Base-by-base conservation (phyloP, 2,329 filamentous ascomycete species). In the Fusarium staphyleae region DNA sequence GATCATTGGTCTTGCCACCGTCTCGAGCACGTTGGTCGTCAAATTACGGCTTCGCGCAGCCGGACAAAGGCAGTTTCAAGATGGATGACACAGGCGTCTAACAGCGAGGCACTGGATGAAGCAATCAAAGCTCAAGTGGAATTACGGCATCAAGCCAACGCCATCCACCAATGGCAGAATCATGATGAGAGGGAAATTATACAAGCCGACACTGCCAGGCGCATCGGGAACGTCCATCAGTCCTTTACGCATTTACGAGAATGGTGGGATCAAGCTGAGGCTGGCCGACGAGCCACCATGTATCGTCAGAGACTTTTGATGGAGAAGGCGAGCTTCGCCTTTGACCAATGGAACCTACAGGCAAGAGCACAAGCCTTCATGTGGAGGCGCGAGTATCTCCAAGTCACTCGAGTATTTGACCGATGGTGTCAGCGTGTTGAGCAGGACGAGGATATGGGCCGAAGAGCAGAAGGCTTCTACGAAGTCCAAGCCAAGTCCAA, bases 321-420 rank as follows among this genome's bases (percentile, higher is more conserved):
- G 11, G 50, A 66, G 24, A 67, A 66, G 11, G 62, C 52, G 8
- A 47, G 24, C 9, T 58, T 56, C 16, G 52, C 51, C 5, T 69
- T 74, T 35, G 50, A 66, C 26, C 48, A 59, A n/a, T 75, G 73
- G 73, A 71, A 70, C 37, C 45, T 75, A 14, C 63, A 56, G 34
- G 68, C 70, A 33, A 70, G 71, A 41, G 66, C 66, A 6, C 67
- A 73, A 43, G 70, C 70, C 10, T 73, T 73, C 40, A 61, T 59
- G 16, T 73, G 69, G 69, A 70, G 59, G 43, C 60, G 55, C n/a
- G 71, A 74, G 29, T 75, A 70, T 59, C 48, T 69, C 14, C 59
- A 66, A 13, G 68, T 70, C 1, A 57, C 52, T 8, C 57, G 61
- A 19, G 47, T 54, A 3, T 67, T 74, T 26, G 58, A 70, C 12